These are phyloP conservation scores for Neurospora tetraspora DNA, from an alignment of 495 filamentous ascomycete genomes.

Conservation along the genomic window DNA sequence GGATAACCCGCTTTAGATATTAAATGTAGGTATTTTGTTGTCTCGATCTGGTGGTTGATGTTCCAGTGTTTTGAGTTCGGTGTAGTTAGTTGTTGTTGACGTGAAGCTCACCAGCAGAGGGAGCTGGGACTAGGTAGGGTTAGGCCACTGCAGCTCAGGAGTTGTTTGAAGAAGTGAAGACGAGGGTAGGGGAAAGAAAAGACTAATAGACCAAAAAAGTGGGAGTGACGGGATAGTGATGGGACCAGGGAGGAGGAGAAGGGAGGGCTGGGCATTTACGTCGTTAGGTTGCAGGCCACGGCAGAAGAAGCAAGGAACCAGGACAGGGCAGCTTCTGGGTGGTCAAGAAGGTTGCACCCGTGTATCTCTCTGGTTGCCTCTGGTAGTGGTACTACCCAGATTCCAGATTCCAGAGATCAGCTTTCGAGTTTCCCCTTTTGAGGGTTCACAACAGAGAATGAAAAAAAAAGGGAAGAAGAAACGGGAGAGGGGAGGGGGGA, in stretches of 20 bases:
- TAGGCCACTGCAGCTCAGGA: background rate
- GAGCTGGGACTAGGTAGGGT: background rate
- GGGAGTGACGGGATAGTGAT: background rate
- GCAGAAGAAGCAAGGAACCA: background rate
- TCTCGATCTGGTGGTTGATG: background rate
- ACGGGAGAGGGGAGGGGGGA: background rate
- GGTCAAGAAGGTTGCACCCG: background rate
- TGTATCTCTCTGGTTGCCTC: background rate
- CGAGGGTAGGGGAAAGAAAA: background rate
- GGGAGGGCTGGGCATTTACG: background rate
- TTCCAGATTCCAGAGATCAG: background rate
- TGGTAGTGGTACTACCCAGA: background rate
- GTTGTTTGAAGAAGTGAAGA: background rate
- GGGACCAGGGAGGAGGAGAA: background rate
- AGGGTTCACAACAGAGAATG: background rate
- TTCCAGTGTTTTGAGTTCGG: background rate
- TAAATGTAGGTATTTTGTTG: background rate
- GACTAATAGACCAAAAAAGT: background rate
- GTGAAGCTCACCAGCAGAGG: background rate
- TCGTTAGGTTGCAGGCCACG: background rate
- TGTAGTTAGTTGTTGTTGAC: background rate
- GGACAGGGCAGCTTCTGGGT: background rate
- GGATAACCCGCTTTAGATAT: conserved; percentile 7
- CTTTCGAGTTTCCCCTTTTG: background rate
- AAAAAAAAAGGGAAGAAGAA: background rate